phyloP scores from a whole-genome alignment of 225 moss, liverwort and hornwort species.

The Polytrichum commune region DNA sequence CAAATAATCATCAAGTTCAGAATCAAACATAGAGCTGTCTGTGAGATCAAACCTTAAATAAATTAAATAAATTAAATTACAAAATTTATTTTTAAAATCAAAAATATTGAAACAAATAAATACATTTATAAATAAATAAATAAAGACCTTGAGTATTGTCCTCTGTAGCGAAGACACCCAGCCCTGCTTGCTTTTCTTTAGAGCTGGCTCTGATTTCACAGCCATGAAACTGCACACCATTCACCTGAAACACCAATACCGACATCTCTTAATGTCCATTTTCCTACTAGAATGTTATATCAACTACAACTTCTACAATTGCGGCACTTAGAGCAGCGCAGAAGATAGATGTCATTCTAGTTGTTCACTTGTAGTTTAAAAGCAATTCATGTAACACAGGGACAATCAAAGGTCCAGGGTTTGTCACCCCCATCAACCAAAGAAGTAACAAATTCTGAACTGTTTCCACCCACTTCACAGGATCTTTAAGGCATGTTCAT shows the following conservation, averaged over 20 bases:
- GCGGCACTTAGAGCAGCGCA: background rate
- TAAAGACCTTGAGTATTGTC: conserved; percentile 23
- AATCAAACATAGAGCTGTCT: background rate
- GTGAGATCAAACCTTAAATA: background rate
- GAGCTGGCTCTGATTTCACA: conserved; percentile 57
- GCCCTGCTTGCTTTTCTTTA: conserved; percentile 41
- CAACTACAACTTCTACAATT: background rate
- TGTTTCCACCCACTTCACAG: background rate
- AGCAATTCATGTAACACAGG: background rate
- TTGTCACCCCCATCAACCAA: background rate
- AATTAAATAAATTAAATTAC: no score
- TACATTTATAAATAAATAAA: no score
- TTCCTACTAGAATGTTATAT: background rate
- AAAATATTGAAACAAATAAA: no score
- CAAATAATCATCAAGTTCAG: background rate
- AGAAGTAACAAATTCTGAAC: background rate
- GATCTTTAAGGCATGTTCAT: no score
- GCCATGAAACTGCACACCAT: conserved; percentile 54
- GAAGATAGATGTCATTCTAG: background rate
- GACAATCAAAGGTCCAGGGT: background rate
- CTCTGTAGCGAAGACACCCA: conserved; percentile 61
- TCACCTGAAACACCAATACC: conserved; percentile 34
- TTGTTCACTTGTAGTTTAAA: background rate
- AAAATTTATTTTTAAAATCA: no score
- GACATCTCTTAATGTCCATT: background rate